Evolutionary conservation across 2,329 filamentous ascomycete genomes (phyloP), one percentile per base, ranked within the genome.

Genomic region (Claviceps maximensis): DNA sequence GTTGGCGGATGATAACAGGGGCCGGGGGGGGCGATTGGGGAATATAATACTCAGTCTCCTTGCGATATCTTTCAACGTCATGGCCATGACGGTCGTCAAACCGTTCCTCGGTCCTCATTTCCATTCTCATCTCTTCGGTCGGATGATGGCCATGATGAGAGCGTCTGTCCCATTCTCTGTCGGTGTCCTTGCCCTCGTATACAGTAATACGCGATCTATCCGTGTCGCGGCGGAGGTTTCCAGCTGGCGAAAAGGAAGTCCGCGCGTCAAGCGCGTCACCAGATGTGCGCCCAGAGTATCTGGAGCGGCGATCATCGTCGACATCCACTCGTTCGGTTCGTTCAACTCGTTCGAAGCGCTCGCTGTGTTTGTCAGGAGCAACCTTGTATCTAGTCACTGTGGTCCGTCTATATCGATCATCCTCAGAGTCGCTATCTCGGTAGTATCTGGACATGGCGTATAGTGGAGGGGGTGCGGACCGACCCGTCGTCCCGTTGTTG

Each of bases 1-100:
- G 72, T 59, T 78, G 75, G 50, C 78, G 77, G 57, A 82, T 79
- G 52, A 82, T 70, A 55, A 82, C 74, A 5, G 78, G 78, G 2
- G 71, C 63, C 4, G 71, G 72, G 10, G 72, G 66, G 13, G 76
- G 74, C 23, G 77, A 71, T 27, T 72, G 69, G 3, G 74, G 74
- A 46, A 74, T 69, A 60, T 77, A 84, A 63, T 82, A 83, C 58
- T 84, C 80, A 2, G 78, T 79, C 62, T 84, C 80, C 63, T 76
- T 77, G 60, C 76, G 76, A 61, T 80, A 81, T 61, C 73, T 74
- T 62, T 83, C 80, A 44, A 82, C 61, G 19, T 82, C 76, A 53
- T 70, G 71, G 46, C 71, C 71, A 23, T 63, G 63, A 19, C 64
- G 59, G 25, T 76, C 74, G 46, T 76, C 74, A 29, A 71, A 66